phyloP scores from a whole-genome alignment of 139 green algal genomes.

The Volvox africanus region DNA sequence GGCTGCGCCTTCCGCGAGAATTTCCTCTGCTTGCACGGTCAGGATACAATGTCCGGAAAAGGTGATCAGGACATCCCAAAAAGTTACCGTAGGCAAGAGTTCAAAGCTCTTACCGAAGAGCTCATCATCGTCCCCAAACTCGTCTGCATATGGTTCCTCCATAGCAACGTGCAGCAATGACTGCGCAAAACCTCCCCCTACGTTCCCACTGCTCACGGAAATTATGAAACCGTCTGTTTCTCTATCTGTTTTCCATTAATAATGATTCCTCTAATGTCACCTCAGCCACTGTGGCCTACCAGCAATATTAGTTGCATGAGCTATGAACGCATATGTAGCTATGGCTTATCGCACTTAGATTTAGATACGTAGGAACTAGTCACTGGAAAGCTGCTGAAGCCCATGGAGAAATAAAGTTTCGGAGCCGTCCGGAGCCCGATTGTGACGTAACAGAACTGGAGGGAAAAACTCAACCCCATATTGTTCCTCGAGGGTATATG shows the following conservation, averaged over 20 bases:
- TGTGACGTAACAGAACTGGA: not conserved
- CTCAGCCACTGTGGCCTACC: not conserved
- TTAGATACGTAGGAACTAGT: not conserved
- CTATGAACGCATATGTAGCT: not conserved
- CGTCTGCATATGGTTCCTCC: constrained; percentile 8
- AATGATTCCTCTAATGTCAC: not conserved
- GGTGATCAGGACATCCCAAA: not conserved
- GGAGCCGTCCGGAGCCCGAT: not conserved
- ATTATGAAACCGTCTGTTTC: not conserved
- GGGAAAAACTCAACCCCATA: not conserved
- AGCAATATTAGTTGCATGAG: not conserved
- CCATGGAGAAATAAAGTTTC: not conserved
- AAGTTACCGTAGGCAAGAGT: not conserved
- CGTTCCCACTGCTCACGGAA: not conserved
- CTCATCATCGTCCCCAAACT: constrained; percentile 27
- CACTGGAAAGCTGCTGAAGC: not conserved
- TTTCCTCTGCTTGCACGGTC: constrained; percentile 15
- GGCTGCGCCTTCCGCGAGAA: not conserved
- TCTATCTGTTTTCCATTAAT: not conserved
- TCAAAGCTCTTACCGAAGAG: not conserved
- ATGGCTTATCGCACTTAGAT: too few relatives aligned
- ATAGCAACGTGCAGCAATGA: not conserved
- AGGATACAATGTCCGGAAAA: not conserved
- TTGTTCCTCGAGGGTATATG: not conserved
- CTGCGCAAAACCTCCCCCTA: not conserved